Base-by-base conservation (phyloP, 1,139 yeast species). In the Hyphopichia burtonii region DNA sequence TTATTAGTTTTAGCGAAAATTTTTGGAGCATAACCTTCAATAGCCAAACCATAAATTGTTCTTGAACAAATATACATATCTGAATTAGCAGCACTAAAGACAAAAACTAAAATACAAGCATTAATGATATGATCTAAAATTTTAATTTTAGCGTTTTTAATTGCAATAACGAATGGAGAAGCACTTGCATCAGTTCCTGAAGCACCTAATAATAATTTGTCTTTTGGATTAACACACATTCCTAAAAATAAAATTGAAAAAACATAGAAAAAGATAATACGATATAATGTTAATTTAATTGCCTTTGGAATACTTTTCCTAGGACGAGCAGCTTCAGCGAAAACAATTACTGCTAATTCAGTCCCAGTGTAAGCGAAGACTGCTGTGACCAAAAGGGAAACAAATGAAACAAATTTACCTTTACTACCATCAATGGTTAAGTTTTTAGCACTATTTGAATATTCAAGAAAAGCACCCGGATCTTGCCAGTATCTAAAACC, bases 241-340 rank as follows among this genome's bases (percentile, higher is more conserved):
- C 93, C 91, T 52, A 86, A 65, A 53, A 85, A 69, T 52, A 85
- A 77, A 44, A 86, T 80, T 33, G 89, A 77, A 41, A 77, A 60
- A 46, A 84, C 57, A 73, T 86, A 86, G 58, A 87, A 86, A 41
- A 86, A 58, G 45, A 83, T 63, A 52, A 87, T 84, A 68, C 95
- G 84, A 74, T 79, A 84, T 59, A 86, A 81, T 20, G 90, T 86
- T 61, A 83, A 72, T 59, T 74, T 83, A 58, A 86, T 81, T 40
- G 95, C 94, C 60, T 78, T 81, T 54, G 93, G 93, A 51, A 86
- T 83, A 47, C 85, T 77, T 54, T 76, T 73, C 65, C 93, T 76
- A 49, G 94, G 94, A 61, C 86, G 80, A 51, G 76, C 72, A 46
- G 90, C 83, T 66, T 86, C 95, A 45, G 88, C 88, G 53, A 86